Evolutionary conservation across 1,284 basidiomycete species (phyloP).

Genomic region (Papiliotrema laurentii): DNA sequence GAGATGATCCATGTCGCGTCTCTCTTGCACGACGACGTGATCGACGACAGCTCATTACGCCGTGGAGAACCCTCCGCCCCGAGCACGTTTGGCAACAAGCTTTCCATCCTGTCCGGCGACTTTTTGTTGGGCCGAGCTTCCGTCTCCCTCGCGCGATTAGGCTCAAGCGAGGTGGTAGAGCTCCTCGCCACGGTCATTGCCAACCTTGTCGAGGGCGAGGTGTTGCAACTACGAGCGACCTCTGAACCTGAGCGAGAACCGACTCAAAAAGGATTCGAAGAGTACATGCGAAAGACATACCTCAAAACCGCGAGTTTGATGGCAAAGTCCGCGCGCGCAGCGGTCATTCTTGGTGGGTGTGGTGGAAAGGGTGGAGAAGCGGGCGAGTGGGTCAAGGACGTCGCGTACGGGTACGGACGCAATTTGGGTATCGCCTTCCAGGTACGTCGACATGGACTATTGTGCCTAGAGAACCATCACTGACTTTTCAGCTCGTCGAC

Average conservation of each 20-base stretch:
- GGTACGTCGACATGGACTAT: conserved; percentile 52
- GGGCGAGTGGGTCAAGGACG: conserved; percentile 79
- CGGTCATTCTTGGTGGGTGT: conserved; percentile 85
- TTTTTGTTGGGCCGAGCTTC: conserved; percentile 91
- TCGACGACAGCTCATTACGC: conserved; percentile 78
- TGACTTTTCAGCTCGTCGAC: conserved; percentile 68
- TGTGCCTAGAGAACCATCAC: not conserved
- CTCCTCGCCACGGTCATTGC: conserved; percentile 87
- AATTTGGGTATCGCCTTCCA: conserved; percentile 93
- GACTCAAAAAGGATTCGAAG: conserved; percentile 58
- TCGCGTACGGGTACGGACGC: conserved; percentile 86
- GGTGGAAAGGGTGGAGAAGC: conserved; percentile 38
- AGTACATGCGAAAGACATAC: conserved; percentile 91
- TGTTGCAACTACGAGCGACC: conserved; percentile 69
- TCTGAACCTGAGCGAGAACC: conserved; percentile 37
- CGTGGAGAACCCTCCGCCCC: conserved; percentile 80
- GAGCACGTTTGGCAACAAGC: conserved; percentile 88
- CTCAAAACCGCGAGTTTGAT: conserved; percentile 94
- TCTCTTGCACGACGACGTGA: conserved; percentile 90
- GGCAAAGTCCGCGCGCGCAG: conserved; percentile 85
- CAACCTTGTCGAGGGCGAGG: conserved; percentile 95
- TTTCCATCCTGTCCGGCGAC: conserved; percentile 89
- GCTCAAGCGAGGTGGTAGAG: conserved; percentile 85
- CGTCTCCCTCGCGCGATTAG: conserved; percentile 79
- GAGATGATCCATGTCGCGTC: conserved; percentile 99